These are phyloP conservation scores for Trichoderma semiorbis DNA, from an alignment of 2,329 filamentous ascomycete genomes.

Conservation along the genomic window DNA sequence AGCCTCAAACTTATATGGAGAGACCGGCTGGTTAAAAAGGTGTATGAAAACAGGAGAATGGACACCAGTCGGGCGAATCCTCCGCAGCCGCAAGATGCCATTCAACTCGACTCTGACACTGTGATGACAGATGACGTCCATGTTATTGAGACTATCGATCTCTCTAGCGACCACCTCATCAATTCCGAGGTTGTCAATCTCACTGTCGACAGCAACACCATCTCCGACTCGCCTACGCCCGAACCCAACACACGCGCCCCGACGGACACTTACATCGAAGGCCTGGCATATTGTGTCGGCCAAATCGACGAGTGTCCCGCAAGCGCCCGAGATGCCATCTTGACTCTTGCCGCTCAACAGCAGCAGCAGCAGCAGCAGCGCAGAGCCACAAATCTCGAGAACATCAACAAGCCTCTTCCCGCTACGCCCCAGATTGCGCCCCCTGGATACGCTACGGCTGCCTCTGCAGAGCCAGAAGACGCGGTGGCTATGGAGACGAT, in stretches of 20 bases:
- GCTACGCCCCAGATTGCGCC: constrained; percentile 30
- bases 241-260: not conserved
- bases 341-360: constrained; percentile 26
- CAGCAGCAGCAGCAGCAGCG: constrained; percentile 17
- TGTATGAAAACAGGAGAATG: constrained; percentile 23
- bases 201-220: not conserved
- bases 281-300: constrained; percentile 34
- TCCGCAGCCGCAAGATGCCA: not conserved
- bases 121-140: constrained; percentile 20
- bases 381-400: not conserved
- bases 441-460: constrained; percentile 21
- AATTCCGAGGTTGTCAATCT: constrained; percentile 15
- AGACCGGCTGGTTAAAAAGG: constrained; percentile 27
- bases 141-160: constrained; percentile 22
- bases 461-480: not conserved
- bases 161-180: constrained; percentile 17
- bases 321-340: constrained; percentile 27
- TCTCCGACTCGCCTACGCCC: not conserved
- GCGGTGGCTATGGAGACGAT: not conserved
- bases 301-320: constrained; percentile 29
- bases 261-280: constrained; percentile 24
- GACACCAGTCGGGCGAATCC: not conserved
- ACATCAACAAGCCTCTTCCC: constrained; percentile 30
- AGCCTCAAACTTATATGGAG: constrained; percentile 28
- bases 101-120: not conserved